Evolutionary conservation across 495 filamentous ascomycete species (phyloP), one percentile per base, ranked within the genome.

Genomic region (Entonaema liquescens): DNA sequence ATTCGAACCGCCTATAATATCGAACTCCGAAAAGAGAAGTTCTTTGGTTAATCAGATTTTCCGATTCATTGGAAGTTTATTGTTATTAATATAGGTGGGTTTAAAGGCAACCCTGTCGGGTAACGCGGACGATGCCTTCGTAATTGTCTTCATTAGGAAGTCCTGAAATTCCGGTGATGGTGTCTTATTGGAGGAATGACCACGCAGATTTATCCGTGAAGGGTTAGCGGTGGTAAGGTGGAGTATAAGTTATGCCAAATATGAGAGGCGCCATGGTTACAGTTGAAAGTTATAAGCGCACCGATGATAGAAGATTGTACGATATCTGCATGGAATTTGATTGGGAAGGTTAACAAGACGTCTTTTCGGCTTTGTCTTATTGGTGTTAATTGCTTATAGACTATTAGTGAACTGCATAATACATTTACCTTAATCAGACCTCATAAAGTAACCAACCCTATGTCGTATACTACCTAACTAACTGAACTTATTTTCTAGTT

Each of bases 161-260:
- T 62, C 25, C 62, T 29, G 38, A 12, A n/a, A 47, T 36, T n/a
- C 23, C 5, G 13, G 44, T 50, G 2, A 47, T 35, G 9, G 29
- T 9, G 8, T 60, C 59, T 67, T 21, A 67, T 72, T 67, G 69
- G 69, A 63, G 69, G 69, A 60, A 72, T 55, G 42, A 25, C 5
- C 13, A 25, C 19, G 17, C 33, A 25, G 33, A 56, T 69, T 53
- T 64, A 55, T 35, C 56, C 60, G 55, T 40, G 26, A 35, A 49
- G 62, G 58, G 65, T 55, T 49, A n/a, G 58, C 58, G 57, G 59
- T 21, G 59, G 65, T 28, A 52, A 38, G 59, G 66, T 44, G 57
- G 52, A 40, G 19, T 59, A 36, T 33, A n/a, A n/a, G 8, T 23
- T 21, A 47, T 47, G 19, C 42, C 42, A 47, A 12, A 23, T 47